Percentiles rank a stretch among this genome's conserved stretches.
These are phyloP conservation scores for Albatrellus ellisii DNA, from an alignment of 768 basidiomycete genomes.

Conservation along the genomic window DNA sequence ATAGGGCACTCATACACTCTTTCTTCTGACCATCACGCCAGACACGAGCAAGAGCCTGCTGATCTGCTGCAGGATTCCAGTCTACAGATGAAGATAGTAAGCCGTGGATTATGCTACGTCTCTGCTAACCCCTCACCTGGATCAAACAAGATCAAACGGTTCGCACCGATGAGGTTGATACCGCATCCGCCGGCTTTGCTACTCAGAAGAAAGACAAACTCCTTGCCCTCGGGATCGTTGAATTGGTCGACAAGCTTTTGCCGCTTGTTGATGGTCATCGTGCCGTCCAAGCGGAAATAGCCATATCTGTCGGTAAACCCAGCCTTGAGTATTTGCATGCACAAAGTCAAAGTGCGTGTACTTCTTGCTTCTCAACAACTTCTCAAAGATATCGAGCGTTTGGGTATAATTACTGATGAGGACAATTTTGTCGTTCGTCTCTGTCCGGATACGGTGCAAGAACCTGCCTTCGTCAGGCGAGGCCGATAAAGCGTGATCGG, in stretches of 20 bases:
- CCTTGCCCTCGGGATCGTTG: constrained; percentile 85
- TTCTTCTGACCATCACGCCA: constrained; percentile 99
- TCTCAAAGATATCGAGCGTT: constrained; percentile 88
- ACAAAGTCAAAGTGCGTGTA: constrained; percentile 20
- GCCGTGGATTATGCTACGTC: background rate
- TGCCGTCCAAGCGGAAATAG: constrained; percentile 88
- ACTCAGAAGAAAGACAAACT: constrained; percentile 88
- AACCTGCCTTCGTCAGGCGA: constrained; percentile 37
- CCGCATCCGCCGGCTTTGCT: constrained; percentile 95
- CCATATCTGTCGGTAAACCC: constrained; percentile 56
- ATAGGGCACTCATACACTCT: constrained; percentile 55
- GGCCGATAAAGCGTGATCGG: constrained; percentile 7
- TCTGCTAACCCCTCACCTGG: constrained; percentile 45
- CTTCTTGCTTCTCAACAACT: constrained; percentile 77
- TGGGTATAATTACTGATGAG: constrained; percentile 96
- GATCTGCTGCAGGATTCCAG: constrained; percentile 98
- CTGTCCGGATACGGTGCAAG: constrained; percentile 65
- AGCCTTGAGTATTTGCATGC: constrained; percentile 4
- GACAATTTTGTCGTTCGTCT: constrained; percentile 90
- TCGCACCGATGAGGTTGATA: constrained; percentile 94
- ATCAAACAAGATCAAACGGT: constrained; percentile 90
- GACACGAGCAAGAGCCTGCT: constrained; percentile 94
- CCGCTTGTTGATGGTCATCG: constrained; percentile 82
- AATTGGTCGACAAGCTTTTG: constrained; percentile 96
- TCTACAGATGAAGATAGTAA: constrained; percentile 31